phyloP scores from a whole-genome alignment of 768 basidiomycete species.

The Suillus lakei region DNA sequence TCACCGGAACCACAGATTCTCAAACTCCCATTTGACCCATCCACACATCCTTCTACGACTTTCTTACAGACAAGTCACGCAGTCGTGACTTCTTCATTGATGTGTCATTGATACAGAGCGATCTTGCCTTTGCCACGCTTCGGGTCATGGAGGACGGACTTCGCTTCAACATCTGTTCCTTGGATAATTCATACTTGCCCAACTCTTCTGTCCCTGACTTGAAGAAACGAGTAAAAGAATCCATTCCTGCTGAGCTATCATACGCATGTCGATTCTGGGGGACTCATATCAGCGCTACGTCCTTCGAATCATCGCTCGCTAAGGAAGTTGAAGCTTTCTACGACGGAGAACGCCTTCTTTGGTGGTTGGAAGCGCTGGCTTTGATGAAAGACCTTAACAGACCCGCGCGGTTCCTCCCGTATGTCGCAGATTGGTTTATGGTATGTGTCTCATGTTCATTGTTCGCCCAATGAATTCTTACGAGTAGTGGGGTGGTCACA shows the following conservation, averaged over 20 bases:
- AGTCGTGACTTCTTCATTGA: slow-evolving; percentile 18
- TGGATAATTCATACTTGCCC: slow-evolving; percentile 31
- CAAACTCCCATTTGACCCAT: slow-evolving; percentile 17
- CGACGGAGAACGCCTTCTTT: slow-evolving; percentile 10
- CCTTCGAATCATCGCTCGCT: slow-evolving; percentile 4
- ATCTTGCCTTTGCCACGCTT: slow-evolving; percentile 25
- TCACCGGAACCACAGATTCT: not conserved
- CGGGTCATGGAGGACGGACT: slow-evolving; percentile 32
- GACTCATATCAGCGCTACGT: slow-evolving; percentile 27
- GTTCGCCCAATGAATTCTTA: not conserved
- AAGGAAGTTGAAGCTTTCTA: slow-evolving; percentile 25
- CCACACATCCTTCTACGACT: slow-evolving; percentile 34
- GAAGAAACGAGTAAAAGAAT: slow-evolving; percentile 12
- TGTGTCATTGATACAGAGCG: not conserved
- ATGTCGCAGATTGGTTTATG: not conserved
- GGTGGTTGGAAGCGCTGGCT: not conserved
- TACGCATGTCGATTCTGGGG: slow-evolving; percentile 40
- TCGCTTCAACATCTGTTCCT: slow-evolving; percentile 2
- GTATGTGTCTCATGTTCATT: not conserved
- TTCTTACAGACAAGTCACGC: slow-evolving; percentile 18
- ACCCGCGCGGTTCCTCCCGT: not conserved
- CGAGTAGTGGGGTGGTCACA: not conserved
- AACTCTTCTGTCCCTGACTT: slow-evolving; percentile 27
- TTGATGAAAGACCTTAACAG: slow-evolving; percentile 20
- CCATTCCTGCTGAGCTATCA: slow-evolving; percentile 28